phyloP scores from a whole-genome alignment of 306 rosid species.

The Vachellia pachyceras region DNA sequence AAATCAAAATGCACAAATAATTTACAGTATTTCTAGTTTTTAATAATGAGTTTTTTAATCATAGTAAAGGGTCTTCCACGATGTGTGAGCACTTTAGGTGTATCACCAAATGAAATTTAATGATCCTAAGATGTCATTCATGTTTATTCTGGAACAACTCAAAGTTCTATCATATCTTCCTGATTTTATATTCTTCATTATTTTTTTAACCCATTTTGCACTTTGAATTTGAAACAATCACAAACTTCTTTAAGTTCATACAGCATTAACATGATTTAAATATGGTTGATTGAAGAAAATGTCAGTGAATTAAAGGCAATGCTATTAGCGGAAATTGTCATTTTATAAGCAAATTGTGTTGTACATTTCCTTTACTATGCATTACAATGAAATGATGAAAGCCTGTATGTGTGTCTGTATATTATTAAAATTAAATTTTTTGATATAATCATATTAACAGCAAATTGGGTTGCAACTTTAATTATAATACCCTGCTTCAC shows the following conservation, averaged over 20 bases:
- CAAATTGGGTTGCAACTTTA: neutral
- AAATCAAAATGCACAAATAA: neutral
- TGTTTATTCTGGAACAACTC: slow-evolving; percentile 8
- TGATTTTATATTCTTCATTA: neutral
- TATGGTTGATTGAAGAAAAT: neutral
- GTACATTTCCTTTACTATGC: neutral
- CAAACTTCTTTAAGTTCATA: no score
- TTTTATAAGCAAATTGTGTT: neutral
- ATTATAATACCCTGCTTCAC: neutral
- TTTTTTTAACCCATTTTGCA: neutral
- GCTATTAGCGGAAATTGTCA: neutral
- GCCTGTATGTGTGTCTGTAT: neutral
- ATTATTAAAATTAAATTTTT: neutral
- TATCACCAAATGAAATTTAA: neutral
- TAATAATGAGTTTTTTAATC: neutral
- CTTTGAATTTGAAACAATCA: neutral
- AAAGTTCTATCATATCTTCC: neutral
- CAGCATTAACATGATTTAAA: no score
- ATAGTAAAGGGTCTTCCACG: neutral
- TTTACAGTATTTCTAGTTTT: neutral
- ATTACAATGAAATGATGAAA: neutral
- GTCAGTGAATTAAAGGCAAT: neutral
- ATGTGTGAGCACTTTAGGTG: neutral
- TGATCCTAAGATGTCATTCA: neutral
- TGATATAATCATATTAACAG: neutral